Conservation (phyloP, 805 yeast genomes). For the Schizosaccharomyces cryophilus region DNA sequence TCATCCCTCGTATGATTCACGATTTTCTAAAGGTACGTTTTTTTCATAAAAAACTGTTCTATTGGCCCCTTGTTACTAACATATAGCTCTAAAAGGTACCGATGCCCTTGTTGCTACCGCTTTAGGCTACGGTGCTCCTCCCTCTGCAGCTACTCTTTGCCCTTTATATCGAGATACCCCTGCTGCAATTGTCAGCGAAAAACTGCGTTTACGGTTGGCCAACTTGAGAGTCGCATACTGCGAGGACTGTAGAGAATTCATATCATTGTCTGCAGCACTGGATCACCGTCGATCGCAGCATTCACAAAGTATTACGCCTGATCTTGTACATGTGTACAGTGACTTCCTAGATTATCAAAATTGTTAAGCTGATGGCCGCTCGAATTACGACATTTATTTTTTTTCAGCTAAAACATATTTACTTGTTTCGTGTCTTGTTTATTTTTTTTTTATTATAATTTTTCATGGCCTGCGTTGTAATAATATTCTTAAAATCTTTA, state of each 20-base stretch:
- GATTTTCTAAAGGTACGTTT: not conserved
- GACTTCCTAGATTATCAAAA: not conserved
- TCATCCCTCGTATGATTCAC: not conserved
- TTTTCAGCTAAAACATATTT: too few species aligned
- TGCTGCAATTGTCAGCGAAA: not conserved
- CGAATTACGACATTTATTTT: too few species aligned
- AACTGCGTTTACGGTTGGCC: not conserved
- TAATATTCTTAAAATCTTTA: too few species aligned
- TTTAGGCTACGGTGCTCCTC: not conserved
- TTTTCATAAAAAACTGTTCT: not conserved
- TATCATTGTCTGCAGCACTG: not conserved
- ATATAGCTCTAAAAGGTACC: not conserved
- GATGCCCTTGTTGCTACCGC: not conserved
- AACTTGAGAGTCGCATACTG: not conserved
- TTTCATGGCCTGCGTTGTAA: too few species aligned
- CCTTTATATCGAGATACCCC: not conserved
- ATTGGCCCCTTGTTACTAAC: not conserved
- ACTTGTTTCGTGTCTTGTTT: too few species aligned
- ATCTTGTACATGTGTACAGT: not conserved
- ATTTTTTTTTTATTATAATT: too few species aligned
- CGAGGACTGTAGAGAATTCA: not conserved
- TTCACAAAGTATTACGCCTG: not conserved
- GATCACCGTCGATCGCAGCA: not conserved
- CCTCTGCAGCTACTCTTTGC: not conserved
- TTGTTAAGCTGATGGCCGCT: not conserved